These are phyloP conservation scores for Starmerella stigmatis DNA, from an alignment of 805 yeast species.

Conservation along the genomic window DNA sequence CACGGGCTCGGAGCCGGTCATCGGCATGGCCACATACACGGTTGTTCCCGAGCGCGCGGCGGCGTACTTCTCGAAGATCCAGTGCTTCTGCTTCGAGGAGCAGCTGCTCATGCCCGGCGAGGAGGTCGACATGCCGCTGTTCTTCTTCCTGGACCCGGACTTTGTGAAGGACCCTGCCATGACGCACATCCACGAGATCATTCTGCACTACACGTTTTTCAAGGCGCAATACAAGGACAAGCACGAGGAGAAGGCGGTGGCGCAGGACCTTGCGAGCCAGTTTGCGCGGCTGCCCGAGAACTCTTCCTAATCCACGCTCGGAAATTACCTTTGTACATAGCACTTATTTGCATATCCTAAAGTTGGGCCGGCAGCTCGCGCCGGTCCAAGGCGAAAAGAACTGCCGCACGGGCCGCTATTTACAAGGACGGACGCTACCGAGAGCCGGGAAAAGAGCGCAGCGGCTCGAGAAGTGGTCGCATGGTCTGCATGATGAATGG, in stretches of 20 bases:
- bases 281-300: constrained; percentile 10
- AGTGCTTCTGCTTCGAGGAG: constrained; percentile 97
- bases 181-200: constrained; percentile 82
- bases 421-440: no score
- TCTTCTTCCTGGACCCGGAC: constrained; percentile 93
- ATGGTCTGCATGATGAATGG: no score
- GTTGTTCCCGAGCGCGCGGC: constrained; percentile 96
- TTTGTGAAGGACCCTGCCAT: constrained; percentile 85
- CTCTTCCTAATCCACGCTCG: no score
- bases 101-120: constrained; percentile 90
- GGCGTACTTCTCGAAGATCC: constrained; percentile 91
- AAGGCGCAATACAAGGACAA: constrained; percentile 29
- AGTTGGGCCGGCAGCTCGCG: no score
- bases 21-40: constrained; percentile 97
- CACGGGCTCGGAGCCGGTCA: constrained; percentile 72
- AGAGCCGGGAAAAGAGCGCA: no score
- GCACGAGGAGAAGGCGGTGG: constrained; percentile 17
- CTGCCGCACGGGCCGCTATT: no score
- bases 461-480: no score
- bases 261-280: constrained; percentile 15
- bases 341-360: background rate
- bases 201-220: constrained; percentile 87
- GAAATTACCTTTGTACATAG: constrained; percentile 4
- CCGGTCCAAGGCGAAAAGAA: no score
- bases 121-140: constrained; percentile 97